Base-by-base conservation (phyloP, 176 grass and related monocot species). In the Saccharum officinarum region DNA sequence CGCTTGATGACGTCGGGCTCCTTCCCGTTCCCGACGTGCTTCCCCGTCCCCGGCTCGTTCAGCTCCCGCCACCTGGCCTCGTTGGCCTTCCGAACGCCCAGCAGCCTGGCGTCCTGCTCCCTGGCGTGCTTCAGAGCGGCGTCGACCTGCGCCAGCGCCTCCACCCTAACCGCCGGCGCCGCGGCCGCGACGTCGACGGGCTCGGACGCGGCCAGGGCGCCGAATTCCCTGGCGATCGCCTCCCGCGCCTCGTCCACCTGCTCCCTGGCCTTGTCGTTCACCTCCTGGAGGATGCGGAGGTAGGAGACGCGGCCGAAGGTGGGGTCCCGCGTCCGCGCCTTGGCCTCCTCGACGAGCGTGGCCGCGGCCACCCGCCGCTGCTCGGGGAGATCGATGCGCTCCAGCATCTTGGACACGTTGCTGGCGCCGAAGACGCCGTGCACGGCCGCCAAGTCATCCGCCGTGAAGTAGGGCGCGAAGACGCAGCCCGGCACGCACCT, bases 381-480 rank as follows among this genome's bases (percentile, higher is more conserved):
- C 14, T 4, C 40, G 39, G 39, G 25, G 41, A 4, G 16, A 1
- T 8, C 28, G 0, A 22, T 12, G 30, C n/a, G 14, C 46, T 5
- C 28, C 5, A 68, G 78, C 28, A 80, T 0, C 17, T 66, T 33
- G 28, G 41, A 0, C 17, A 14, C 17, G 78, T 67, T 80, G 63
- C 42, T 68, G 18, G 63, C 63, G 78, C 63, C 78, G 63, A 36
- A 80, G 10, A 50, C 28, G 4, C 9, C 1, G 41, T 67, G 42
- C 78, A 68, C 63, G 28, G 63, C 63, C 6, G 17, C 42, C 63
- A 80, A 80, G 42, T n/a, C 42, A 3, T 91, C 82, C 33, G 93
- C 88, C 70, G 88, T 82, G 81, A 96, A 96, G 89, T 94, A 94
- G 73, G 97, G 93, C 78, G 97, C 93, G 52, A 98, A 98, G 52